Conservation (phyloP, 352 stramenopile genomes). For the Aphanomyces astaci region DNA sequence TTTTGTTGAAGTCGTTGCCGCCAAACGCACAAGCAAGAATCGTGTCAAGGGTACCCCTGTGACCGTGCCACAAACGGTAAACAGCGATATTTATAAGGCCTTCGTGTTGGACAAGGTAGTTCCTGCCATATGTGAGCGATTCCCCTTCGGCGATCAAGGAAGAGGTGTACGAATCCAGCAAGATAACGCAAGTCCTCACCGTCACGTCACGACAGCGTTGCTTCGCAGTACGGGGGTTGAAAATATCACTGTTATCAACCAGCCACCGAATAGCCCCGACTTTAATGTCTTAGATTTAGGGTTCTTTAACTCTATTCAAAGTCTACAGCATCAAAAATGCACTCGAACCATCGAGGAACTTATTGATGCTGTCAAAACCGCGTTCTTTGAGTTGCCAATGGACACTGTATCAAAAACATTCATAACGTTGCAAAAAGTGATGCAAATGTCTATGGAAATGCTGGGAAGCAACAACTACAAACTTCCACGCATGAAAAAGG, state of each 20-base stretch:
- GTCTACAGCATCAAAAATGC: too few relatives aligned
- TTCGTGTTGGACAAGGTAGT: not conserved
- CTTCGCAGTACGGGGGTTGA: not conserved
- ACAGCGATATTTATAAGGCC: not conserved
- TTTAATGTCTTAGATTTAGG: conserved; percentile 6
- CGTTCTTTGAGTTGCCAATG: too few relatives aligned
- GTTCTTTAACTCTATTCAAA: too few relatives aligned
- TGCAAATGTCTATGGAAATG: too few relatives aligned
- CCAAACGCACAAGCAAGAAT: conserved; percentile 1
- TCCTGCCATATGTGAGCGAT: not conserved
- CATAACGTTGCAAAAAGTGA: too few relatives aligned
- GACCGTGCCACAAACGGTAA: not conserved
- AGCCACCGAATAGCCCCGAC: not conserved
- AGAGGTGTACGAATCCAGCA: not conserved
- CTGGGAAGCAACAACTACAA: too few relatives aligned
- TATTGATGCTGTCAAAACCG: too few relatives aligned
- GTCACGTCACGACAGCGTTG: not conserved
- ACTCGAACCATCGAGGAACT: too few relatives aligned
- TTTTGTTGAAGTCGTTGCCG: not conserved
- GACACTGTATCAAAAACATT: too few relatives aligned
- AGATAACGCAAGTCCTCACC: conserved; percentile 2
- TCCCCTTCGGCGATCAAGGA: not conserved
- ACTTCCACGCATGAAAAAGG: too few relatives aligned
- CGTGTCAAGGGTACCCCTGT: not conserved
- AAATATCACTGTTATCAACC: not conserved